phyloP scores from a whole-genome alignment of 164 flowering plant genomes.

The Vitis riparia region DNA sequence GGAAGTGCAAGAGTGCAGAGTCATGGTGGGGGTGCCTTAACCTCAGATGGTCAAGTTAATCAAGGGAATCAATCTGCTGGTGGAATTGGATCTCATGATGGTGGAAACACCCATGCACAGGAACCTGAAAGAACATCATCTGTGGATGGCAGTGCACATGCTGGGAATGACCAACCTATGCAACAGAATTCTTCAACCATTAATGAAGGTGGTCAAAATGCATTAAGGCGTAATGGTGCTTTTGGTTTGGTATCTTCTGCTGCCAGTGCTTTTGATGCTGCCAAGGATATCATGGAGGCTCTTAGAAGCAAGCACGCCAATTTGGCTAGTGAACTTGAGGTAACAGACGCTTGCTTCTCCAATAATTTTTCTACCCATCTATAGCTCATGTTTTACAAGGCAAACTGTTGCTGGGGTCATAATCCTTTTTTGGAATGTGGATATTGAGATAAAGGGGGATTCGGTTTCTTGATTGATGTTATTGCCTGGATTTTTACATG shows the following conservation, averaged over 20 bases:
- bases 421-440: not conserved
- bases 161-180: conserved; percentile 64
- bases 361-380: not conserved
- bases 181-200: conserved; percentile 62
- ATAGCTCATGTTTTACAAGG: not conserved
- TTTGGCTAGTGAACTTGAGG: conserved; percentile 99
- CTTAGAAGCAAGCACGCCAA: conserved; percentile 93
- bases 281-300: conserved; percentile 97
- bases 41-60: conserved; percentile 64
- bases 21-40: conserved; percentile 39
- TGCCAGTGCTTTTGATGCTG: conserved; percentile 96
- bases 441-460: not conserved
- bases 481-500: not conserved
- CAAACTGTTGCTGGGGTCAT: not conserved
- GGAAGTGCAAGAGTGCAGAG: conserved; percentile 54
- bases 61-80: conserved; percentile 60
- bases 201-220: conserved; percentile 63
- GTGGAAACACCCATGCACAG: conserved; percentile 77
- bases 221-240: conserved; percentile 68
- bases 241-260: conserved; percentile 70
- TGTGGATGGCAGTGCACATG: conserved; percentile 50
- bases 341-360: conserved; percentile 7
- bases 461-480: not conserved
- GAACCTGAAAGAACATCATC: conserved; percentile 75
- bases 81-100: conserved; percentile 68